Conservation (phyloP, 2,329 filamentous ascomycete genomes). For the Aspergillus sp. region DNA sequence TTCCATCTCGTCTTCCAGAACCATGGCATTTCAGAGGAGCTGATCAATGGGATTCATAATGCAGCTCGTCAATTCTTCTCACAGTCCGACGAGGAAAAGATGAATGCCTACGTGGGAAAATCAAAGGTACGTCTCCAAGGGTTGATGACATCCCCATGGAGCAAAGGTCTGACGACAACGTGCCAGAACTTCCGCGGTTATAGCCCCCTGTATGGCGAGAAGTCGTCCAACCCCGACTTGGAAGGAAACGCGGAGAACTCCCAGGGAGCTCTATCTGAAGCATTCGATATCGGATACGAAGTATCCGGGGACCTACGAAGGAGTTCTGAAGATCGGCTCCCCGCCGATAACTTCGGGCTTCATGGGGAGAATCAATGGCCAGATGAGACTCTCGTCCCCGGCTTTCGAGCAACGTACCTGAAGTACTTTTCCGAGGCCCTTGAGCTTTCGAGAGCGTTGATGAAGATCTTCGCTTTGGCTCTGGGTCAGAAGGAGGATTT, state of each 20-base stretch:
- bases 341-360: constrained; percentile 17
- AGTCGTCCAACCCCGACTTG: too few species aligned
- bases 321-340: constrained; percentile 8
- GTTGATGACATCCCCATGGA: too few species aligned
- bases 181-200: constrained; percentile 26
- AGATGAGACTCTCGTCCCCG: constrained; percentile 12
- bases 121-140: constrained; percentile 14
- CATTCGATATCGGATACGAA: constrained; percentile 29
- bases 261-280: constrained; percentile 21
- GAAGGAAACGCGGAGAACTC: constrained; percentile 11
- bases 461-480: constrained; percentile 42
- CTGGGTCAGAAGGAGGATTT: constrained; percentile 38
- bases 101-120: constrained; percentile 40
- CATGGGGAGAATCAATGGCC: constrained; percentile 28
- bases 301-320: constrained; percentile 18
- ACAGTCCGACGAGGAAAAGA: constrained; percentile 41
- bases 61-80: constrained; percentile 43
- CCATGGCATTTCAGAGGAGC: constrained; percentile 21
- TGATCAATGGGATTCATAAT: constrained; percentile 14
- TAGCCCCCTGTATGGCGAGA: constrained; percentile 23
- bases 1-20: constrained; percentile 12
- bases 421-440: constrained; percentile 20
- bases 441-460: constrained; percentile 18
- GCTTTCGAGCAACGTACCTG: constrained; percentile 17
- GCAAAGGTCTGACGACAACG: too few species aligned